Evolutionary conservation across 495 filamentous ascomycete genomes (phyloP).

Genomic region (Xylaria telfairii): DNA sequence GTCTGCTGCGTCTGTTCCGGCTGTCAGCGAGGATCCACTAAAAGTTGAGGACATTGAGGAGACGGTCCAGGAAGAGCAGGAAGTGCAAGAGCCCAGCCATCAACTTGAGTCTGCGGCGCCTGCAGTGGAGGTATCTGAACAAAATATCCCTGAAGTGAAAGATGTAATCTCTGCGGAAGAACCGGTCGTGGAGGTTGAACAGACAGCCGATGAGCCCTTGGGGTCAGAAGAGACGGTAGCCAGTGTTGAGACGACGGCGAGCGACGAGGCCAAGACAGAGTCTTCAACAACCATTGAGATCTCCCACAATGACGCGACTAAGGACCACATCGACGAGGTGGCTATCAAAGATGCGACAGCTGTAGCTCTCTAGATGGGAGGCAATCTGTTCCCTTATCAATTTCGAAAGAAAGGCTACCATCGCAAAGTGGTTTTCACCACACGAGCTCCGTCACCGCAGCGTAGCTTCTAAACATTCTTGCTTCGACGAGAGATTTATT

Average conservation of each 20-base stretch:
- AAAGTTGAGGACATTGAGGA: slow-evolving; percentile 35
- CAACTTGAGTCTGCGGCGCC: neutral
- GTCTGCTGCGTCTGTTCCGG: slow-evolving; percentile 15
- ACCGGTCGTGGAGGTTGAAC: neutral
- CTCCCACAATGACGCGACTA: neutral
- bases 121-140: neutral
- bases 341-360: slow-evolving; percentile 1
- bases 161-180: neutral
- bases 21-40: slow-evolving; percentile 28
- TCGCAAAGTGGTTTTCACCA: slow-evolving; percentile 7
- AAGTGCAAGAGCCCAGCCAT: slow-evolving; percentile 13
- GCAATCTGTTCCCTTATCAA: neutral
- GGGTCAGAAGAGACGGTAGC: neutral
- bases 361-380: slow-evolving; percentile 22
- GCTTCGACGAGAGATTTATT: slow-evolving; percentile 19
- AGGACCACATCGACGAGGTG: neutral
- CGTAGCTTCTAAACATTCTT: neutral
- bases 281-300: neutral
- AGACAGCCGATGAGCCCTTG: neutral
- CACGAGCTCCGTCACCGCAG: neutral
- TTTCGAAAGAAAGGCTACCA: slow-evolving; percentile 15
- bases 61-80: slow-evolving; percentile 29
- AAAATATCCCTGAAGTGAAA: slow-evolving; percentile 3
- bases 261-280: slow-evolving; percentile 7
- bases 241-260: neutral